Conservation (phyloP, 768 basidiomycete genomes). For the Russula earlei region DNA sequence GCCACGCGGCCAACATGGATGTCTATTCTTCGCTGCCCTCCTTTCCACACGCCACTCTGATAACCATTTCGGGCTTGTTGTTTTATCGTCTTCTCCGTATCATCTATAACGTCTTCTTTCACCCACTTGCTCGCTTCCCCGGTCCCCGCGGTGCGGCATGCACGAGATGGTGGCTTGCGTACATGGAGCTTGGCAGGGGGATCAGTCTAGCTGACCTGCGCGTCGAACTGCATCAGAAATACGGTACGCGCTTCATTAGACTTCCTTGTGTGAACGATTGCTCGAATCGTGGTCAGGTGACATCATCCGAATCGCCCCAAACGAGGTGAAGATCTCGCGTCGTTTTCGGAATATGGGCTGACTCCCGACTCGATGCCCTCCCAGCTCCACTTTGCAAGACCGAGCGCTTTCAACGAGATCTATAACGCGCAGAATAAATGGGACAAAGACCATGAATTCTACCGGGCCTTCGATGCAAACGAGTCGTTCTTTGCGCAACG, state of each 20-base stretch:
- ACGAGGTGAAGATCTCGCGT: neutral
- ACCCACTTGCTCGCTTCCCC: slow-evolving; percentile 9
- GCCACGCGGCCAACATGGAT: neutral
- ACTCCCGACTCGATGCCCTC: neutral
- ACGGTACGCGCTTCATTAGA: neutral
- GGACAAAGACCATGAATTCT: slow-evolving; percentile 33
- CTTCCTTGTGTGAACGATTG: too few relatives aligned
- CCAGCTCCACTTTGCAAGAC: slow-evolving; percentile 10
- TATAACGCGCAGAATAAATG: slow-evolving; percentile 22
- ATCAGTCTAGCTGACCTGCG: slow-evolving; percentile 9
- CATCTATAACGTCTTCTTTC: slow-evolving; percentile 7
- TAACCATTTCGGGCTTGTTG: neutral
- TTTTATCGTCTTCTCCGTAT: neutral
- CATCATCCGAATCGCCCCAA: slow-evolving; percentile 10
- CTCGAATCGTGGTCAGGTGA: neutral
- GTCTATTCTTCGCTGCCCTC: neutral
- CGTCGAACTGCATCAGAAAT: neutral
- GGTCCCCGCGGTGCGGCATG: slow-evolving; percentile 10
- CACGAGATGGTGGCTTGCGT: slow-evolving; percentile 13
- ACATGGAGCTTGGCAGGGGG: slow-evolving; percentile 2
- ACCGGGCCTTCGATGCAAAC: slow-evolving; percentile 30
- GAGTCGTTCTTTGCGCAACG: slow-evolving; percentile 31
- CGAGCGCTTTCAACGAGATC: slow-evolving; percentile 7
- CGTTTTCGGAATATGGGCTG: neutral
- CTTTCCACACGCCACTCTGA: neutral